Percentiles rank a stretch among this genome's conserved stretches.
Conservation (phyloP, 495 filamentous ascomycete species). For the Annulohypoxylon maeteangense region DNA sequence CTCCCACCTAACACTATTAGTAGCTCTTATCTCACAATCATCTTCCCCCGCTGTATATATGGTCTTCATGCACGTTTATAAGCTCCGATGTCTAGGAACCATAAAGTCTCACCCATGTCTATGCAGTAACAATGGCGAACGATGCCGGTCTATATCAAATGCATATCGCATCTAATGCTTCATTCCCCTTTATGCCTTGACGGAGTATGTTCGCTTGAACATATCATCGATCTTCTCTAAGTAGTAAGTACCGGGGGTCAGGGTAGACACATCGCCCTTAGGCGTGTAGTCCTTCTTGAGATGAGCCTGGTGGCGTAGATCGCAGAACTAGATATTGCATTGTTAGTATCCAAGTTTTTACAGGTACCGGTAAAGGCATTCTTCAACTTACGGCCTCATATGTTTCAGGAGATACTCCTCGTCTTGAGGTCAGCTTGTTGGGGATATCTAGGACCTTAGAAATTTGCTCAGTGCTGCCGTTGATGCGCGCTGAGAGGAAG, state of each 20-base stretch:
- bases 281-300: conserved; percentile 91
- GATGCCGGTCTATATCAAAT: conserved; percentile 38
- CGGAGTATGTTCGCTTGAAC: conserved; percentile 88
- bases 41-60: conserved; percentile 38
- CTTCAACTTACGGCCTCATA: conserved; percentile 79
- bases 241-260: conserved; percentile 88
- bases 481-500: conserved; percentile 88
- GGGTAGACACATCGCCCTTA: conserved; percentile 76
- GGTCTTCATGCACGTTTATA: conserved; percentile 24
- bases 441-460: conserved; percentile 83
- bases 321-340: conserved; percentile 75
- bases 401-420: conserved; percentile 78
- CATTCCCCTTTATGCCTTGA: conserved; percentile 76
- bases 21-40: conserved; percentile 33
- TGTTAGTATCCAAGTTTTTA: conserved; percentile 30
- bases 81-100: conserved; percentile 21
- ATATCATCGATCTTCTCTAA: conserved; percentile 90
- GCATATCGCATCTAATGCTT: conserved; percentile 31
- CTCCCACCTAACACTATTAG: conserved; percentile 40
- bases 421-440: conserved; percentile 75
- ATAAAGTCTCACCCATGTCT: conserved; percentile 12
- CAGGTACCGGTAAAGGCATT: neutral
- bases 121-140: conserved; percentile 23
- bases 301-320: conserved; percentile 92
- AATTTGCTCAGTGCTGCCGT: conserved; percentile 79